Evolutionary conservation across 2,329 filamentous ascomycete species (phyloP).

Genomic region (Cladophialophora immunda): DNA sequence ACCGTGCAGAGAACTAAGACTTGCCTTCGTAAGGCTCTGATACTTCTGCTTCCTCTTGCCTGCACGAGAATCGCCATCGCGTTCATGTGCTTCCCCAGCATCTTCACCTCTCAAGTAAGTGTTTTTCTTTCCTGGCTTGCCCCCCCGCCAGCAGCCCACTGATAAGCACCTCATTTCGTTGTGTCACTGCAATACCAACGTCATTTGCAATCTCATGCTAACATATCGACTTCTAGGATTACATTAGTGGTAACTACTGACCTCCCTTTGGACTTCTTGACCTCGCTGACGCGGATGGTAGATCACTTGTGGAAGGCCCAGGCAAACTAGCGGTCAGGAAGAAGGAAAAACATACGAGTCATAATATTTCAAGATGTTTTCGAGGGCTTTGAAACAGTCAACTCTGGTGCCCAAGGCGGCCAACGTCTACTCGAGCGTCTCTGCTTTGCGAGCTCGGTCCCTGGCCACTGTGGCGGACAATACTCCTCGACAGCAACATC

Average conservation of each 20-base stretch:
- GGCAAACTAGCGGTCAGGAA: slow-evolving; percentile 61
- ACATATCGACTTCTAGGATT: slow-evolving; percentile 60
- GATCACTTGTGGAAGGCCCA: slow-evolving; percentile 75
- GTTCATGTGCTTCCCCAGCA: slow-evolving; percentile 77
- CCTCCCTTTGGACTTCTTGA: slow-evolving; percentile 19
- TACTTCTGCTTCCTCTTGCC: slow-evolving; percentile 25
- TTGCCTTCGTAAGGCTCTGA: slow-evolving; percentile 23
- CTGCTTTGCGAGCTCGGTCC: slow-evolving; percentile 47
- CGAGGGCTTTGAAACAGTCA: slow-evolving; percentile 63
- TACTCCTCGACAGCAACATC: slow-evolving; percentile 47
- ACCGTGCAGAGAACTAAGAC: slow-evolving; percentile 22
- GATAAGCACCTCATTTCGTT: slow-evolving; percentile 33
- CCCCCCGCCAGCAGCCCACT: slow-evolving; percentile 34
- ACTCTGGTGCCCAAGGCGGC: slow-evolving; percentile 58
- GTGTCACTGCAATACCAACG: slow-evolving; percentile 32
- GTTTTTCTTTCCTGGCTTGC: slow-evolving; percentile 29
- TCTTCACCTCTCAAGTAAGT: slow-evolving; percentile 86
- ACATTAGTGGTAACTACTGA: slow-evolving; percentile 66
- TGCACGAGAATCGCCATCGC: slow-evolving; percentile 32
- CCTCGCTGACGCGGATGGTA: slow-evolving; percentile 43
- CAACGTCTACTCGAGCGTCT: slow-evolving; percentile 47
- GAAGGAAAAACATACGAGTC: slow-evolving; percentile 39
- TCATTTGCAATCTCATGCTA: slow-evolving; percentile 43
- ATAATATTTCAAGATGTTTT: slow-evolving; percentile 60
- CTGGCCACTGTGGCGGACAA: slow-evolving; percentile 37